Evolutionary conservation across 495 filamentous ascomycete species (phyloP).

Genomic region (Hypoxylon fuscum): DNA sequence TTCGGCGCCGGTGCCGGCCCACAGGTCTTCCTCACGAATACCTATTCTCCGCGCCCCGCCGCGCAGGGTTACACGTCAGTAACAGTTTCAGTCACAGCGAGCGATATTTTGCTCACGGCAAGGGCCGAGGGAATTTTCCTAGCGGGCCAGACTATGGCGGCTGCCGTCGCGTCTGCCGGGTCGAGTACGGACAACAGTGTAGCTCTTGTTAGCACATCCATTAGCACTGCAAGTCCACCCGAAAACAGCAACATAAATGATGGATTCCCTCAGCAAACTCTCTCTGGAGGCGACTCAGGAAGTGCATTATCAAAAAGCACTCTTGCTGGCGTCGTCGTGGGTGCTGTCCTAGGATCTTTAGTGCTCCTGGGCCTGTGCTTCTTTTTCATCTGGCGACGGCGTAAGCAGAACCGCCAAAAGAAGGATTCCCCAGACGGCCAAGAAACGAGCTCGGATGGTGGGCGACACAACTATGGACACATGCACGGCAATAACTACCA

Average conservation of each 20-base stretch:
- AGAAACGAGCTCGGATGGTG: not conserved
- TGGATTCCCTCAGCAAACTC: not conserved
- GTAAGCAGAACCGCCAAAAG: not conserved
- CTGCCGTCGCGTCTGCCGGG: not conserved
- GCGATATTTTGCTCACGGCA: conserved; percentile 4
- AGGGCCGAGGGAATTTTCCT: conserved; percentile 1
- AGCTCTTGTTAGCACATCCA: too few species aligned
- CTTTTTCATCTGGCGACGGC: not conserved
- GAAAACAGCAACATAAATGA: not conserved
- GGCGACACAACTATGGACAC: not conserved
- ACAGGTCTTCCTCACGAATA: not conserved
- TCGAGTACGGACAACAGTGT: not conserved
- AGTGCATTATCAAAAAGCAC: not conserved
- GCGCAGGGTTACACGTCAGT: not conserved
- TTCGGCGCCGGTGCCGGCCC: not conserved
- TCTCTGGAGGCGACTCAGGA: not conserved
- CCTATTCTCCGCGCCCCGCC: not conserved
- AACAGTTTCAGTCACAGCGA: not conserved
- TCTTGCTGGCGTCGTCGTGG: not conserved
- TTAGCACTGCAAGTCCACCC: too few species aligned
- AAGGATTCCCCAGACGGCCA: not conserved
- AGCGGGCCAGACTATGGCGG: not conserved
- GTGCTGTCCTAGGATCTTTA: not conserved
- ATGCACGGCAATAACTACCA: not conserved
- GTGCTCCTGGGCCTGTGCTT: not conserved